A percentile compares a stretch with the other conserved stretches of the same genome.
phyloP scores from a whole-genome alignment of 805 yeast genomes.

The Ogataea neopini region DNA sequence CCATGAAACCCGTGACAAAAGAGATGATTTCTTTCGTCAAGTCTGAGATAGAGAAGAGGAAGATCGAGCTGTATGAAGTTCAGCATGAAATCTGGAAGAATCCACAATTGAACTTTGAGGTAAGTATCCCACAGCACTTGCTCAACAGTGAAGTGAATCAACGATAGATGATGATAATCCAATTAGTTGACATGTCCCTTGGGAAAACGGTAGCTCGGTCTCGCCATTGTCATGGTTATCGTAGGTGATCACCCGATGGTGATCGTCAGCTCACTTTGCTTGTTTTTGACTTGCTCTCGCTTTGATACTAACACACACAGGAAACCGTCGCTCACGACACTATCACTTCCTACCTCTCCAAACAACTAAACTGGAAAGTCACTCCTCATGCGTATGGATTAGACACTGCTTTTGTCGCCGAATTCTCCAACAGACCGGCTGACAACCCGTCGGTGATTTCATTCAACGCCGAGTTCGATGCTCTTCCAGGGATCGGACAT shows the following conservation, averaged over 20 bases:
- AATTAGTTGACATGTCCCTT: too few species aligned
- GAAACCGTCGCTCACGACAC: constrained; percentile 30
- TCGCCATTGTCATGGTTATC: too few species aligned
- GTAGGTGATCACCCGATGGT: neutral
- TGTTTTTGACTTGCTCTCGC: neutral
- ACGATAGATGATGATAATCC: too few species aligned
- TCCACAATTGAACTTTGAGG: constrained; percentile 23
- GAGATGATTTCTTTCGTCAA: constrained; percentile 15
- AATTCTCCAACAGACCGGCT: constrained; percentile 15
- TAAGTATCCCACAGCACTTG: constrained; percentile 8
- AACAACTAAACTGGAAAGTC: constrained; percentile 29
- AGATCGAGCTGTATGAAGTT: constrained; percentile 13
- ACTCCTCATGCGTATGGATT: constrained; percentile 28
- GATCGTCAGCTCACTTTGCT: neutral
- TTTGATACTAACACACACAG: constrained; percentile 10
- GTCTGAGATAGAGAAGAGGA: constrained; percentile 6
- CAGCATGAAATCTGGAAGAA: constrained; percentile 24
- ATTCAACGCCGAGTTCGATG: constrained; percentile 33
- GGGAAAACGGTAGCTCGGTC: too few species aligned
- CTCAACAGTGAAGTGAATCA: too few species aligned
- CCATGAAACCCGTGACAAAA: constrained; percentile 7
- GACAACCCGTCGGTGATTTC: constrained; percentile 22
- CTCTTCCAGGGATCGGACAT: constrained; percentile 33
- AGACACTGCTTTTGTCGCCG: constrained; percentile 27
- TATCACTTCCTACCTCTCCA: constrained; percentile 23